These are phyloP conservation scores for Mortierella sp. DNA, from an alignment of 371 early-diverging fungal species.

Conservation along the genomic window DNA sequence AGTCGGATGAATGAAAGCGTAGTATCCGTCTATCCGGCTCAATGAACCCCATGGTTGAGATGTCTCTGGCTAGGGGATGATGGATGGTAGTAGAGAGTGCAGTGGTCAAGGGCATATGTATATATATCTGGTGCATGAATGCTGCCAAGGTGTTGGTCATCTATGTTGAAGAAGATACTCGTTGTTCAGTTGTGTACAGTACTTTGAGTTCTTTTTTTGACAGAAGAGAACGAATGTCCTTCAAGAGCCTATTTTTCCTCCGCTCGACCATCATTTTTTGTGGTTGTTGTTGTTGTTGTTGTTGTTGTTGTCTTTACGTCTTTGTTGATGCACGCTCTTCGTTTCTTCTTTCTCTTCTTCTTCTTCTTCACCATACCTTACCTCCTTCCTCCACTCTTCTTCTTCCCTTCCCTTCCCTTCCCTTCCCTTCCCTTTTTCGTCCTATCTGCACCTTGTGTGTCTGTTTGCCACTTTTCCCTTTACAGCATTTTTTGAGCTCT, in stretches of 20 bases:
- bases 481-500: neutral
- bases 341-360: neutral
- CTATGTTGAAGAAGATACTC: neutral
- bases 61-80: neutral
- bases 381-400: neutral
- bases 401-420: neutral
- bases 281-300: neutral
- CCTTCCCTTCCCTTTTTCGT: neutral
- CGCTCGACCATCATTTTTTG: neutral
- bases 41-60: neutral
- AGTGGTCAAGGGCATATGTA: too few relatives aligned
- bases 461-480: neutral
- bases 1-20: conserved; percentile 3
- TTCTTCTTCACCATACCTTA: neutral
- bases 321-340: neutral
- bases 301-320: neutral
- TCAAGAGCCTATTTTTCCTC: neutral
- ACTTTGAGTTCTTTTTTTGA: neutral
- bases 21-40: conserved; percentile 9
- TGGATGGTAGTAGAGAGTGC: too few relatives aligned
- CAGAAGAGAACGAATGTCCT: neutral
- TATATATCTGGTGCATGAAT: neutral
- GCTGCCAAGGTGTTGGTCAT: neutral
- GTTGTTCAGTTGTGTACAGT: too few relatives aligned
- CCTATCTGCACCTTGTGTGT: neutral